These are phyloP conservation scores for Cytospora chrysosperma DNA, from an alignment of 2,329 filamentous ascomycete species.

Conservation along the genomic window DNA sequence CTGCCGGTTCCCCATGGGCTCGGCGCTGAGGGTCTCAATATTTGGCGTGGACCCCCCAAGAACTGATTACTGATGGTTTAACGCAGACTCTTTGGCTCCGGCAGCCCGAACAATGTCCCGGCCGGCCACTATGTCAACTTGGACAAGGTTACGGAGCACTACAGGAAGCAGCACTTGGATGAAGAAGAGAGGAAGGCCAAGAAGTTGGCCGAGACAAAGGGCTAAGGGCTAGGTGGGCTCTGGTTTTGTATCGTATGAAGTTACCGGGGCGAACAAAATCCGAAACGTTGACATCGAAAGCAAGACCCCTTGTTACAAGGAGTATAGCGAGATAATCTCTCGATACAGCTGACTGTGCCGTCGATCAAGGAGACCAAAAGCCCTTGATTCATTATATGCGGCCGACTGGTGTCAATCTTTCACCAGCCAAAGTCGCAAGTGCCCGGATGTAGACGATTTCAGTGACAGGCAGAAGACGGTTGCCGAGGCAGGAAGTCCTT, in stretches of 20 bases:
- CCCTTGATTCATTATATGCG: not conserved
- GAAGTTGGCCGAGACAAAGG: constrained; percentile 43
- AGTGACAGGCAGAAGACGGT: not conserved
- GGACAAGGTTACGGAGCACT: constrained; percentile 58
- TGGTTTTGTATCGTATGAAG: constrained; percentile 6
- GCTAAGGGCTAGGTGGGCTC: constrained; percentile 12
- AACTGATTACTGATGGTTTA: not conserved
- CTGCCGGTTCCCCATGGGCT: not conserved
- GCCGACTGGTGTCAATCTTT: not conserved
- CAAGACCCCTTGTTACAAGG: not conserved
- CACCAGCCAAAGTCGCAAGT: not conserved
- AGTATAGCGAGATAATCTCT: not conserved
- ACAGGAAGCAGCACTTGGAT: constrained; percentile 51
- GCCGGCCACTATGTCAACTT: constrained; percentile 56
- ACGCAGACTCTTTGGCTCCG: constrained; percentile 49
- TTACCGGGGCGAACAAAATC: constrained; percentile 1
- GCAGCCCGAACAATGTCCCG: constrained; percentile 52
- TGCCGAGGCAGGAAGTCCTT: too few species aligned
- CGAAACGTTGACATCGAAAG: not conserved
- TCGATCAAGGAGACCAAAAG: not conserved
- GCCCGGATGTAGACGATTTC: not conserved
- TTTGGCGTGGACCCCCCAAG: constrained; percentile 1
- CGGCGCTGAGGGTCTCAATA: too few species aligned
- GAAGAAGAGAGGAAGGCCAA: constrained; percentile 56
- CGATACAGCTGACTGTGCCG: not conserved